Conservation (phyloP, 495 filamentous ascomycete genomes). For the Extremus antarcticus region DNA sequence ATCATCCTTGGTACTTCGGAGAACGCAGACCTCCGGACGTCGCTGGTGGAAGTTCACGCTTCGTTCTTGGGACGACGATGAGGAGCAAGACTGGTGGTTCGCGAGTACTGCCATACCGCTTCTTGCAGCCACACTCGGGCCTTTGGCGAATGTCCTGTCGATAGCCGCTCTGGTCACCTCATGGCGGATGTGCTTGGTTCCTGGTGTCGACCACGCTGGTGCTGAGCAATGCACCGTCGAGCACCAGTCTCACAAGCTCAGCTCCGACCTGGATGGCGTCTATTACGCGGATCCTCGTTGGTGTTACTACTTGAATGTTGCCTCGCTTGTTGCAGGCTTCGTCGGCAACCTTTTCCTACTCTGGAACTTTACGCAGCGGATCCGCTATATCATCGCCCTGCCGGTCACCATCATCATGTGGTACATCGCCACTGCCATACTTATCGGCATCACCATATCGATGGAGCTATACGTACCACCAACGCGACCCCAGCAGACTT, state of each 20-base stretch:
- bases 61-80: constrained; percentile 13
- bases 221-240: constrained; percentile 1
- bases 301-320: constrained; percentile 46
- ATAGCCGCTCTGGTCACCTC: constrained; percentile 58
- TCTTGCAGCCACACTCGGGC: constrained; percentile 58
- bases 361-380: constrained; percentile 69
- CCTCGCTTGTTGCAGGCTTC: constrained; percentile 55
- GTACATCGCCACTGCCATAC: constrained; percentile 54
- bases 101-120: constrained; percentile 68
- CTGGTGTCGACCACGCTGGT: constrained; percentile 8
- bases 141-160: constrained; percentile 66
- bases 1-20: constrained; percentile 3
- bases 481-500: constrained; percentile 44
- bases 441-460: constrained; percentile 49
- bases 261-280: constrained; percentile 33
- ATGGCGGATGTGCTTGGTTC: constrained; percentile 45
- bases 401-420: constrained; percentile 58
- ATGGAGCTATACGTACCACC: constrained; percentile 54
- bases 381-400: constrained; percentile 68
- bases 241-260: constrained; percentile 15
- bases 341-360: constrained; percentile 62
- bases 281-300: constrained; percentile 34
- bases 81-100: constrained; percentile 55
- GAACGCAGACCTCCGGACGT: background rate
- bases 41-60: constrained; percentile 14